Conservation (phyloP, 164 flowering plant genomes). For the Stephania yunnanensis region DNA sequence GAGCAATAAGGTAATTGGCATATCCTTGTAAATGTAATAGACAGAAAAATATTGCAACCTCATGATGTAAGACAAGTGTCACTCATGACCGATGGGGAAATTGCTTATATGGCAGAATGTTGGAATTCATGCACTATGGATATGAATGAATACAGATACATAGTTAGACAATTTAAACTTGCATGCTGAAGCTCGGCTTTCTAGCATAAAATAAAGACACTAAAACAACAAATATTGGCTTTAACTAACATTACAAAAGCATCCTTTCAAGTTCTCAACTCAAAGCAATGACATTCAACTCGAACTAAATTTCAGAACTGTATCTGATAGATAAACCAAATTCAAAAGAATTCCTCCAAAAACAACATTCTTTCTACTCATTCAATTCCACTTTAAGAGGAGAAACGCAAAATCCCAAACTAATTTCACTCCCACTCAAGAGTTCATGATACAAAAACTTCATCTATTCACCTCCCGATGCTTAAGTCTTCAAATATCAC, state of each 20-base stretch:
- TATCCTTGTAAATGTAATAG: not conserved
- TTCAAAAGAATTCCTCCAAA: not conserved
- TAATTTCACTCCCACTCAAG: not conserved
- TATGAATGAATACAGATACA: not conserved
- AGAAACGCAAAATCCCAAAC: not conserved
- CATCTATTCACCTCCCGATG: not conserved
- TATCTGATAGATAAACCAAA: not conserved
- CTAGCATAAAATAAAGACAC: not conserved
- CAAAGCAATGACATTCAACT: not conserved
- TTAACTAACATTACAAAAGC: not conserved
- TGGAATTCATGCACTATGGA: not conserved
- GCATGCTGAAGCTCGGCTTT: not conserved
- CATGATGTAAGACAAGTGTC: not conserved
- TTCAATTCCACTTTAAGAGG: not conserved
- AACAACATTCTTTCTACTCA: not conserved
- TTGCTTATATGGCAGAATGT: not conserved
- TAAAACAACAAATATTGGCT: not conserved
- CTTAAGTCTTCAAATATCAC: not conserved
- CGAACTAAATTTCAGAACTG: not conserved
- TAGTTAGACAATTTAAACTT: not conserved
- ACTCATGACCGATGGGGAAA: not conserved
- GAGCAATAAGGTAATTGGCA: constrained; percentile 7
- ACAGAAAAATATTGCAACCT: not conserved
- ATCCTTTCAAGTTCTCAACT: not conserved
- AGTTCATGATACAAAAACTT: not conserved